Evolutionary conservation across 257 asterid species (phyloP).

Genomic region (Forsythia viridissima): DNA sequence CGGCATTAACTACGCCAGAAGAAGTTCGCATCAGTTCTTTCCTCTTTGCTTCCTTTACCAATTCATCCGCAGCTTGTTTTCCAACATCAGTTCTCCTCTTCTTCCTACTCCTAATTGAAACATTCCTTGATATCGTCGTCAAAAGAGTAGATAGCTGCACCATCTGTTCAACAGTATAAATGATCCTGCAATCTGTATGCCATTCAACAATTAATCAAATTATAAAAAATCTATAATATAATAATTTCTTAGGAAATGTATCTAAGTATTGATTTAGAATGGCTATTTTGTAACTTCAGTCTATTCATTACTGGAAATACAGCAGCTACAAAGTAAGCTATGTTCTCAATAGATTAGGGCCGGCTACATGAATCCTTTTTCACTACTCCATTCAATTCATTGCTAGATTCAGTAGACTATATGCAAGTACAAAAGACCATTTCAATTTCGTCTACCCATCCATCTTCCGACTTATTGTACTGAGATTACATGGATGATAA

Average conservation of each 20-base stretch:
- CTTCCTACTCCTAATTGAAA: conserved; percentile 44
- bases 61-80: conserved; percentile 41
- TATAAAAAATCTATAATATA: neutral
- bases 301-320: neutral
- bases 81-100: conserved; percentile 44
- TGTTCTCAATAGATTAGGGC: too few species aligned
- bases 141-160: conserved; percentile 61
- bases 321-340: too few species aligned
- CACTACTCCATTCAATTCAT: too few species aligned
- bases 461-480: too few species aligned
- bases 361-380: too few species aligned
- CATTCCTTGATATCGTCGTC: conserved; percentile 51
- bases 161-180: conserved; percentile 37
- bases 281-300: neutral
- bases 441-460: too few species aligned
- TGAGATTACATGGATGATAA: too few species aligned
- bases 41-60: conserved; percentile 64
- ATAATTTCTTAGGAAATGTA: neutral
- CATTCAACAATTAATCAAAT: conserved; percentile 2
- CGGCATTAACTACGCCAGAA: conserved; percentile 43
- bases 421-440: too few species aligned
- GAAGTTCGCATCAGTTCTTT: conserved; percentile 58
- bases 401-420: too few species aligned
- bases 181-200: conserved; percentile 23
- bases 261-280: neutral